Evolutionary conservation across 257 asterid species (phyloP).

Genomic region (Nicotiana attenuata): DNA sequence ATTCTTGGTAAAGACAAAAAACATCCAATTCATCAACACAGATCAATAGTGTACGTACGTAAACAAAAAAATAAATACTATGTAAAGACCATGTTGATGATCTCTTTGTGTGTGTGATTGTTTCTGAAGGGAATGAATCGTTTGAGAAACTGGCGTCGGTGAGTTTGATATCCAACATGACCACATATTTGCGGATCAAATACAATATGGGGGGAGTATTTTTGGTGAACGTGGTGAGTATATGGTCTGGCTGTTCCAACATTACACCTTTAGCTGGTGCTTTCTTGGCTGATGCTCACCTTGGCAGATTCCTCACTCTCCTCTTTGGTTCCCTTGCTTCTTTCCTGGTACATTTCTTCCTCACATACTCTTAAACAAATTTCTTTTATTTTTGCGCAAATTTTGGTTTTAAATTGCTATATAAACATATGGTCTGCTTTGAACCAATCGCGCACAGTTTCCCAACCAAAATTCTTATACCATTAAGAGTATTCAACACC

Average conservation of each 20-base stretch:
- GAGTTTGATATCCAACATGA: constrained; percentile 62
- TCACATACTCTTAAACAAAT: neutral
- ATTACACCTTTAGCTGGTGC: constrained; percentile 63
- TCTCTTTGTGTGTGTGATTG: neutral
- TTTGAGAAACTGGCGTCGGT: constrained; percentile 86
- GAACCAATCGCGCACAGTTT: too few relatives aligned
- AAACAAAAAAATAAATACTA: neutral
- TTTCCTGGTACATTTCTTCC: constrained; percentile 40
- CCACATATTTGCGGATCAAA: constrained; percentile 49
- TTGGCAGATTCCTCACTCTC: constrained; percentile 70
- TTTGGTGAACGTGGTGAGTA: constrained; percentile 56
- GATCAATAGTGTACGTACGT: neutral
- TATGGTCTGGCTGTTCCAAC: constrained; percentile 65
- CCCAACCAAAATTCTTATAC: too few relatives aligned
- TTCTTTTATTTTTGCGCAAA: neutral
- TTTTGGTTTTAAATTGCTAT: neutral
- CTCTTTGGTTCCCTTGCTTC: constrained; percentile 52
- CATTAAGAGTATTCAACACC: too few relatives aligned
- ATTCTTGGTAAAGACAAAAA: constrained; percentile 50
- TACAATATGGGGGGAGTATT: constrained; percentile 59
- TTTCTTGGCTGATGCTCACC: constrained; percentile 47
- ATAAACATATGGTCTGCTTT: neutral
- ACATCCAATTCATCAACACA: neutral
- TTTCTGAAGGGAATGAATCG: constrained; percentile 57
- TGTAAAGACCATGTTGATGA: neutral